Conservation (phyloP, 2,329 filamentous ascomycete genomes). For the Clathrospora elynae region DNA sequence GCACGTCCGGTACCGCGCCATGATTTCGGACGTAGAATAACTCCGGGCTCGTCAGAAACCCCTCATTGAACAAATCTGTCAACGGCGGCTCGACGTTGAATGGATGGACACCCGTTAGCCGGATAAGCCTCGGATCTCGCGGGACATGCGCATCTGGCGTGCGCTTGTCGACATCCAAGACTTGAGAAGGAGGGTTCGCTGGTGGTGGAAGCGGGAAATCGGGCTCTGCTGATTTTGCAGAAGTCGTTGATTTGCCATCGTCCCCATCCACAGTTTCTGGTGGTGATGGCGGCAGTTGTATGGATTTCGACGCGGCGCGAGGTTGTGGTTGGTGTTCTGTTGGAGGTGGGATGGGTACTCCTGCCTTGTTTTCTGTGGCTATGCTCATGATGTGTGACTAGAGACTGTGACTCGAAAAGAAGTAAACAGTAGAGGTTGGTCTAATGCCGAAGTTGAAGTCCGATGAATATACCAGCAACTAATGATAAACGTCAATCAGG, state of each 20-base stretch:
- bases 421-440: neutral
- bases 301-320: conserved; percentile 20
- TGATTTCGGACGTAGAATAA: conserved; percentile 93
- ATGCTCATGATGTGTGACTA: conserved; percentile 25
- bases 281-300: conserved; percentile 42
- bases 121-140: conserved; percentile 79
- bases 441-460: neutral
- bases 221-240: conserved; percentile 19
- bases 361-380: conserved; percentile 14
- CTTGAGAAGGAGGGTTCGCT: conserved; percentile 60
- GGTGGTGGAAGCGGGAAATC: conserved; percentile 72
- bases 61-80: conserved; percentile 75
- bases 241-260: conserved; percentile 29
- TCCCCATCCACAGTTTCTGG: conserved; percentile 45
- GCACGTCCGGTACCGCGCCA: conserved; percentile 77
- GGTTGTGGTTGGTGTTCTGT: conserved; percentile 25
- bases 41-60: conserved; percentile 85
- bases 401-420: neutral
- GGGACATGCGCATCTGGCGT: conserved; percentile 84
- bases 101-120: conserved; percentile 85
- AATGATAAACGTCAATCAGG: too few relatives aligned
- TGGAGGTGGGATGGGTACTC: conserved; percentile 22
- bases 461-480: too few relatives aligned
- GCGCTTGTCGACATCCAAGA: conserved; percentile 76
- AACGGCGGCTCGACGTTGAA: conserved; percentile 90